Conservation (phyloP, 768 basidiomycete species). For the Pisolithus tinctorius region DNA sequence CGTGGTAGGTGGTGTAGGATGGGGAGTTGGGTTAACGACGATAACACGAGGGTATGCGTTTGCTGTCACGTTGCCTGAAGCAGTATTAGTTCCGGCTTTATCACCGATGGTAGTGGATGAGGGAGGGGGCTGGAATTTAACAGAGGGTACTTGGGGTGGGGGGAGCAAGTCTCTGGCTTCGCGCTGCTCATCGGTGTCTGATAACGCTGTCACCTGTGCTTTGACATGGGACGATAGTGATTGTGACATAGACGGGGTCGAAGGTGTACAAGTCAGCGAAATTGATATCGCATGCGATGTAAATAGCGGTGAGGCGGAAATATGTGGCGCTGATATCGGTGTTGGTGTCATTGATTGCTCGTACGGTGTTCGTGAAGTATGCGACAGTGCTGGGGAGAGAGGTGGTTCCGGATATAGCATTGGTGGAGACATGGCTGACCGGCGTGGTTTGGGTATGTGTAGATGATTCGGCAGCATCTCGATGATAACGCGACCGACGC, state of each 20-base stretch:
- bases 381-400: background rate
- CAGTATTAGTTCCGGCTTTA: background rate
- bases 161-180: background rate
- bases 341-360: background rate
- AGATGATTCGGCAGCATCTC: constrained; percentile 50
- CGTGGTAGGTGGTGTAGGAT: constrained; percentile 72
- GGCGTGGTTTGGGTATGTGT: constrained; percentile 17
- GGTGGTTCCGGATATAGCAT: constrained; percentile 8
- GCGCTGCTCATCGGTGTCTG: background rate
- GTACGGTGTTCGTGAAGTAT: constrained; percentile 4
- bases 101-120: constrained; percentile 4
- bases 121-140: constrained; percentile 21
- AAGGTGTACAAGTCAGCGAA: background rate
- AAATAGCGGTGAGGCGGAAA: background rate
- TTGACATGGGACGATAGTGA: background rate
- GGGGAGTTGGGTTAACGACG: constrained; percentile 71
- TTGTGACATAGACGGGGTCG: constrained; percentile 8
- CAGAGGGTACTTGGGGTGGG: constrained; percentile 19
- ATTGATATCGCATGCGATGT: background rate
- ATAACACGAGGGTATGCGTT: constrained; percentile 49
- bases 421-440: constrained; percentile 1
- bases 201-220: background rate
- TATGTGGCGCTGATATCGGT: background rate
- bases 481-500: constrained; percentile 45
- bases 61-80: constrained; percentile 1